Conservation (phyloP, 2,329 filamentous ascomycete genomes). For the Ascochyta rabiei region DNA sequence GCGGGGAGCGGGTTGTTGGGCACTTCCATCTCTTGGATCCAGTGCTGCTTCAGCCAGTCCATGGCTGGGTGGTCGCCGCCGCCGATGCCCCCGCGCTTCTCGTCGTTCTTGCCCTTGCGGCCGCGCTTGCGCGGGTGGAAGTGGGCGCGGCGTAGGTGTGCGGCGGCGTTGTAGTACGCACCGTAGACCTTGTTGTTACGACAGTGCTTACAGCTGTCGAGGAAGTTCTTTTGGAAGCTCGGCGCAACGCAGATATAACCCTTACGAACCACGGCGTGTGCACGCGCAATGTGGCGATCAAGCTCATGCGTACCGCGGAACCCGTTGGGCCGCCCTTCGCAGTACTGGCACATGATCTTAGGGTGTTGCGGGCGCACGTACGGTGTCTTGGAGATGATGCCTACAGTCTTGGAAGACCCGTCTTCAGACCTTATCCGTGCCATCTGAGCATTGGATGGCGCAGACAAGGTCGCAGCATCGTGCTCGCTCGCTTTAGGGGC, state of each 20-base stretch:
- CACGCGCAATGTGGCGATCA: conserved; percentile 60
- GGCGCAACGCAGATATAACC: conserved; percentile 69
- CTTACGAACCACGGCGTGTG: conserved; percentile 67
- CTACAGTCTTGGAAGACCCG: conserved; percentile 61
- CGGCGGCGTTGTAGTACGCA: conserved; percentile 93
- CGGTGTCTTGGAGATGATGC: conserved; percentile 57
- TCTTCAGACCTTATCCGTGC: conserved; percentile 59
- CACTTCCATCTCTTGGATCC: conserved; percentile 65
- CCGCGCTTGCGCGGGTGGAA: conserved; percentile 74
- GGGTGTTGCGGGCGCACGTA: conserved; percentile 71
- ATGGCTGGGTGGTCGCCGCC: conserved; percentile 67
- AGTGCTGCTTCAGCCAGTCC: conserved; percentile 63
- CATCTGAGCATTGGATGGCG: conserved; percentile 54
- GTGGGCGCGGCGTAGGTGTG: conserved; percentile 85
- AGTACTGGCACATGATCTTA: conserved; percentile 73
- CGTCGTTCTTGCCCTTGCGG: conserved; percentile 62
- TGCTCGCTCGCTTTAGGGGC: conserved; percentile 51
- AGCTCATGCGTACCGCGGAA: conserved; percentile 86
- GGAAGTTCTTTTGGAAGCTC: conserved; percentile 65
- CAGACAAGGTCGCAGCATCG: conserved; percentile 29
- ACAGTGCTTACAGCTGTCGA: conserved; percentile 85
- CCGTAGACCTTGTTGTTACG: conserved; percentile 78
- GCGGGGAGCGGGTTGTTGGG: conserved; percentile 24
- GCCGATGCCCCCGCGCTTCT: conserved; percentile 66
- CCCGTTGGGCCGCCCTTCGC: conserved; percentile 74